Evolutionary conservation across 306 rosid genomes (phyloP).

Genomic region (Rosa rugosa): DNA sequence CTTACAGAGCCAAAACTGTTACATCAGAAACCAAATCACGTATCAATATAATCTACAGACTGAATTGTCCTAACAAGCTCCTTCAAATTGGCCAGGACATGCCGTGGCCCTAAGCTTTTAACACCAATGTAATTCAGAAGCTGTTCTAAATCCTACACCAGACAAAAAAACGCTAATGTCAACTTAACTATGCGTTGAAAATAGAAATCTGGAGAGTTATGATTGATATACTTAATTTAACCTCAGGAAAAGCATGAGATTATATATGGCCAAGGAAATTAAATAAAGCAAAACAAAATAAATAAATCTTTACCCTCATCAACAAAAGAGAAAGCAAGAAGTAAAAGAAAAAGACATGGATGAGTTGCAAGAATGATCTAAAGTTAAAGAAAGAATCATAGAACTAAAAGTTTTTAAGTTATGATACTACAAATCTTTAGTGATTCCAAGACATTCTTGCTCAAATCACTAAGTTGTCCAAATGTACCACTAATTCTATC

Average conservation of each 20-base stretch:
- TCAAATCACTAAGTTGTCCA: neutral
- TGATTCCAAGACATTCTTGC: neutral
- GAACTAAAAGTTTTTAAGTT: neutral
- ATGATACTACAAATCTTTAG: neutral
- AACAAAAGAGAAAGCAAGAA: neutral
- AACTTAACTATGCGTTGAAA: neutral
- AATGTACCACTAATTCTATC: neutral
- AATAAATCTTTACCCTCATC: neutral
- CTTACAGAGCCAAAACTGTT: slow-evolving; percentile 28
- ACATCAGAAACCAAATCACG: slow-evolving; percentile 30
- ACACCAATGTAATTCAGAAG: slow-evolving; percentile 84
- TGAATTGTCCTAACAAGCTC: slow-evolving; percentile 84
- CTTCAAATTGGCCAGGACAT: slow-evolving; percentile 85
- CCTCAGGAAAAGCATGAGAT: neutral
- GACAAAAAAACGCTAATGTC: slow-evolving; percentile 21
- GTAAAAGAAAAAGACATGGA: neutral
- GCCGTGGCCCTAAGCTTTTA: slow-evolving; percentile 90
- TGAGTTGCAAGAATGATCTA: neutral
- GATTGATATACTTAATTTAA: neutral
- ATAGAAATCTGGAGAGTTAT: neutral
- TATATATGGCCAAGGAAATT: neutral
- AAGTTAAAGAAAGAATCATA: neutral
- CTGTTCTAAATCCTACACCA: slow-evolving; percentile 88
- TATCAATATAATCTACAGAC: slow-evolving; percentile 66
- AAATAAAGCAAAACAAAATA: neutral